Conservation (phyloP, 2,329 filamentous ascomycete genomes). For the Colletotrichum brevisporum region DNA sequence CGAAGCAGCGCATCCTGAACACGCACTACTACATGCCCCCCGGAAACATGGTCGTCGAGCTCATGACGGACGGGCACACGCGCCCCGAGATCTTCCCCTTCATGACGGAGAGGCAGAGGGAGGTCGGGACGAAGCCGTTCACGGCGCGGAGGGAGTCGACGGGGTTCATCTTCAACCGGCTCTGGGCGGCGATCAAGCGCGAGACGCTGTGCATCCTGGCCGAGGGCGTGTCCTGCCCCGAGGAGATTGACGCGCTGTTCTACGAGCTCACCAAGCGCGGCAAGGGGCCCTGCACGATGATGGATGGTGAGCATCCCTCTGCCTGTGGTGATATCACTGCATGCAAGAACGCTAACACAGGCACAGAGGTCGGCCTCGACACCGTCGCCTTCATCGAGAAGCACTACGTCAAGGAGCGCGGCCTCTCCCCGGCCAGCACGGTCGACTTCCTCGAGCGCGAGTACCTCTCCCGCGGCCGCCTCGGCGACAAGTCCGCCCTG, state of each 20-base stretch:
- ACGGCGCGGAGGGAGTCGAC: slow-evolving; percentile 63
- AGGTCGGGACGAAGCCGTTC: slow-evolving; percentile 58
- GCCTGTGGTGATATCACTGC: too few species aligned
- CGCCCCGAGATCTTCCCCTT: slow-evolving; percentile 59
- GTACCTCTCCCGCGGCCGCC: slow-evolving; percentile 61
- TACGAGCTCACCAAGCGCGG: slow-evolving; percentile 44
- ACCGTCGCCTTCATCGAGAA: slow-evolving; percentile 67
- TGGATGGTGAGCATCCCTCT: slow-evolving; percentile 47
- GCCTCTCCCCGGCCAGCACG: slow-evolving; percentile 54
- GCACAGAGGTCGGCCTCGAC: slow-evolving; percentile 64
- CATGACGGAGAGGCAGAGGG: slow-evolving; percentile 54
- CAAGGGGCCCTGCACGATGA: slow-evolving; percentile 41
- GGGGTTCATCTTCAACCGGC: slow-evolving; percentile 68
- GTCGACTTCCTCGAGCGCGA: slow-evolving; percentile 59
- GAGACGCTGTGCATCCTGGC: slow-evolving; percentile 63
- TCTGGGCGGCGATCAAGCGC: slow-evolving; percentile 71
- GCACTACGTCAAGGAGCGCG: slow-evolving; percentile 66
- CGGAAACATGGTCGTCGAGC: slow-evolving; percentile 60
- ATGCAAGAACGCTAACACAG: not conserved
- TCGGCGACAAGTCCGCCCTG: slow-evolving; percentile 59
- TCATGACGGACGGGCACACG: slow-evolving; percentile 67
- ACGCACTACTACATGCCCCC: slow-evolving; percentile 68
- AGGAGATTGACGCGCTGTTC: slow-evolving; percentile 66
- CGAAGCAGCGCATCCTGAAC: slow-evolving; percentile 59
- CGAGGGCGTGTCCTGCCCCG: slow-evolving; percentile 63